Percentiles rank a stretch among this genome's conserved stretches.
Conservation (phyloP, 177 flowering plant species). For the Vitis hybrid region DNA sequence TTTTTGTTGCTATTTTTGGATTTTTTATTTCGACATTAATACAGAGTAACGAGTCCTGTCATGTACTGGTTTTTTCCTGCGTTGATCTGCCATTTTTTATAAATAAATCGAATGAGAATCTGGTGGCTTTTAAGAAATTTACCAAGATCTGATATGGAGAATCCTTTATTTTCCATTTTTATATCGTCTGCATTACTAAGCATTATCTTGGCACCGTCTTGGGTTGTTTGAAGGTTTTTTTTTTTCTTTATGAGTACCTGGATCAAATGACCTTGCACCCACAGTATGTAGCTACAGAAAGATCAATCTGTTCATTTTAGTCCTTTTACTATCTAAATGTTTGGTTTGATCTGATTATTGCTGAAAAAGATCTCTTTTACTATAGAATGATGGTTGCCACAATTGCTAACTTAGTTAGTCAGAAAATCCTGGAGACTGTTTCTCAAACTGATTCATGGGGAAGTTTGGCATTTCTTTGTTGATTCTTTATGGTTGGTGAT, state of each 20-base stretch:
- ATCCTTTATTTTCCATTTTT: neutral
- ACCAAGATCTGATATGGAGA: no score
- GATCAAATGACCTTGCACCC: no score
- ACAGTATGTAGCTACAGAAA: no score
- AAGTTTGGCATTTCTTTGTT: neutral
- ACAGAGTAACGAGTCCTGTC: no score
- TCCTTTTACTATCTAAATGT: neutral
- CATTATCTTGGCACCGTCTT: neutral
- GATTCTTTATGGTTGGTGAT: neutral
- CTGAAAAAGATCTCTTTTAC: neutral
- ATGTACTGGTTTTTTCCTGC: conserved; percentile 1
- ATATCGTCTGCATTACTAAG: neutral
- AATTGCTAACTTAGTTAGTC: no score
- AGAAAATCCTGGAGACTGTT: neutral
- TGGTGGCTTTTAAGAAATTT: no score
- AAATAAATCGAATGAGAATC: no score
- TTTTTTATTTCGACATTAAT: neutral
- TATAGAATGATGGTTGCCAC: neutral
- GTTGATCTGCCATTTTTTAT: neutral
- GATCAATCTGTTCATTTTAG: no score
- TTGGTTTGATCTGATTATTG: neutral
- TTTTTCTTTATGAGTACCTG: neutral
- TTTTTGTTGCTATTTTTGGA: conserved; percentile 4
- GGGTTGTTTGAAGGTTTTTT: neutral
- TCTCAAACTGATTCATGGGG: neutral